phyloP scores from a whole-genome alignment of 805 yeast species.

The Nakazawaea pomicola region DNA sequence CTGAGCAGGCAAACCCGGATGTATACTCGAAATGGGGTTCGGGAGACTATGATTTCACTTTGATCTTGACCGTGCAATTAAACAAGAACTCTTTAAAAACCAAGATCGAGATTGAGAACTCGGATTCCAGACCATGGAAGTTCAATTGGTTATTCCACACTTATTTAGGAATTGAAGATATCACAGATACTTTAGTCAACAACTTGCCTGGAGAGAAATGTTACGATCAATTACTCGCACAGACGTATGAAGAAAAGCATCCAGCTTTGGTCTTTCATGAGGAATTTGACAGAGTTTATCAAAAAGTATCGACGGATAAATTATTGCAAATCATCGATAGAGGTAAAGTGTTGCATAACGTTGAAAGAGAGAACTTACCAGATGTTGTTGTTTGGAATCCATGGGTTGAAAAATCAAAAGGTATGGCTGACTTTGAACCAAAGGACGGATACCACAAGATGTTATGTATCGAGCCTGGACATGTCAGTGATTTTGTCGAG shows the following conservation, averaged over 20 bases:
- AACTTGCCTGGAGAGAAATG: slow-evolving; percentile 72
- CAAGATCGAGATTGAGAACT: slow-evolving; percentile 69
- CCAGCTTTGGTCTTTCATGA: slow-evolving; percentile 69
- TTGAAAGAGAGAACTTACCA: slow-evolving; percentile 54
- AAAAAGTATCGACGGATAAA: slow-evolving; percentile 48
- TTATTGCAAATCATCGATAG: slow-evolving; percentile 62
- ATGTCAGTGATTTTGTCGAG: slow-evolving; percentile 62
- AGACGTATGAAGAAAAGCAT: slow-evolving; percentile 61
- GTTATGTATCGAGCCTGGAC: slow-evolving; percentile 95
- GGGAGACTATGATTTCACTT: slow-evolving; percentile 63
- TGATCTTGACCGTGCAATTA: slow-evolving; percentile 65
- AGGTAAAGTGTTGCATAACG: slow-evolving; percentile 66
- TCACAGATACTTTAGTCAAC: slow-evolving; percentile 70
- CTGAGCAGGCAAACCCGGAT: slow-evolving; percentile 70
- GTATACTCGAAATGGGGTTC: slow-evolving; percentile 51
- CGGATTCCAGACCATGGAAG: slow-evolving; percentile 60
- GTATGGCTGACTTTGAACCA: slow-evolving; percentile 87
- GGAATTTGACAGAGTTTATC: slow-evolving; percentile 85
- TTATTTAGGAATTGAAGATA: slow-evolving; percentile 69
- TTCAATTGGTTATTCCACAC: slow-evolving; percentile 97
- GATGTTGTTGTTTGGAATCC: slow-evolving; percentile 96
- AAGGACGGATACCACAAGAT: slow-evolving; percentile 76
- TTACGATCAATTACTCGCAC: slow-evolving; percentile 69
- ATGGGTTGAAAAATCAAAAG: slow-evolving; percentile 77
- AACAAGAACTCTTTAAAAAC: slow-evolving; percentile 57